A percentile compares a stretch with the other conserved stretches of the same genome.
These are phyloP conservation scores for Wickerhamomyces pijperi DNA, from an alignment of 805 yeast species.

Conservation along the genomic window DNA sequence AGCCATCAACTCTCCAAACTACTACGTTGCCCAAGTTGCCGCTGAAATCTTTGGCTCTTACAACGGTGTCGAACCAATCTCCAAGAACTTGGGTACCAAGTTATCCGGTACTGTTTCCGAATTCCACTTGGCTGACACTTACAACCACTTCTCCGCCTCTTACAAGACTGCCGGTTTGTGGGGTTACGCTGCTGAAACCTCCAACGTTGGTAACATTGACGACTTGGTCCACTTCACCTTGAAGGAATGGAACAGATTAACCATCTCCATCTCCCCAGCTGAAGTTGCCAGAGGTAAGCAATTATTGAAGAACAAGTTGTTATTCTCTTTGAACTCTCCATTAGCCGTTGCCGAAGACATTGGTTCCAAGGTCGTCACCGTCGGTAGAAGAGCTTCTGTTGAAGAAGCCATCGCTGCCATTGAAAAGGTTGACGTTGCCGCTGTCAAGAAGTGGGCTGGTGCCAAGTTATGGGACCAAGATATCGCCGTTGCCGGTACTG, in stretches of 20 bases:
- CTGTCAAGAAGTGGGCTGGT: constrained; percentile 65
- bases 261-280: constrained; percentile 62
- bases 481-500: constrained; percentile 73
- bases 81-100: constrained; percentile 55
- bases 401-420: constrained; percentile 49
- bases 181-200: constrained; percentile 65
- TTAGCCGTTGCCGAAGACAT: constrained; percentile 42
- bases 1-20: constrained; percentile 48
- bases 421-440: constrained; percentile 50
- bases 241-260: constrained; percentile 82
- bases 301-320: constrained; percentile 52
- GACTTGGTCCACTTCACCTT: constrained; percentile 72
- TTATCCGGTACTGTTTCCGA: constrained; percentile 59
- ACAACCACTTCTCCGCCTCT: constrained; percentile 59
- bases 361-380: constrained; percentile 47
- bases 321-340: constrained; percentile 37
- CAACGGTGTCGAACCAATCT: constrained; percentile 41
- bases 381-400: constrained; percentile 52
- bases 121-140: constrained; percentile 63
- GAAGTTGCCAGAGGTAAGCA: constrained; percentile 75
- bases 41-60: constrained; percentile 49
- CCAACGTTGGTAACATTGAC: constrained; percentile 51
- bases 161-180: constrained; percentile 75
- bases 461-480: constrained; percentile 75
- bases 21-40: constrained; percentile 64